Conservation (phyloP, 345 rosid genomes). For the Clausena lansium region DNA sequence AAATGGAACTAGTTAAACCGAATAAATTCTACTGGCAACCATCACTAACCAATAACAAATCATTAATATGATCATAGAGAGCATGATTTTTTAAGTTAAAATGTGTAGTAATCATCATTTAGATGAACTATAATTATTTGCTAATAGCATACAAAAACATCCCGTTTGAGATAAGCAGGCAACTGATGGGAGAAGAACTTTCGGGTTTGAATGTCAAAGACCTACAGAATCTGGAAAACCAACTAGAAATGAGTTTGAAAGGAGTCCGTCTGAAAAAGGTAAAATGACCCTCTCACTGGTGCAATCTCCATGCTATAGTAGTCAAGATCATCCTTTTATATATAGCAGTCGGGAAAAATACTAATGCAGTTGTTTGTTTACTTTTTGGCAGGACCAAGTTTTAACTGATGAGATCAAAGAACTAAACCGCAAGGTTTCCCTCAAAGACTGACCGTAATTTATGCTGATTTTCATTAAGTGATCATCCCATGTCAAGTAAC, state of each 20-base stretch:
- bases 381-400: conserved; percentile 52
- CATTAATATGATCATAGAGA: background rate
- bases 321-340: background rate
- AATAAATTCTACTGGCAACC: background rate
- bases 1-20: background rate
- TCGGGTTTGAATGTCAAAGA: conserved; percentile 60
- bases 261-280: conserved; percentile 69
- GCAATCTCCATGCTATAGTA: background rate
- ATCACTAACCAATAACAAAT: background rate
- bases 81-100: background rate
- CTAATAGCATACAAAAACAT: conserved; percentile 2
- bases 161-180: conserved; percentile 31
- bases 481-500: background rate
- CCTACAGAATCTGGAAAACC: conserved; percentile 65
- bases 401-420: conserved; percentile 55
- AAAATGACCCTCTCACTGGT: background rate
- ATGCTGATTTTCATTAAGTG: background rate
- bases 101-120: background rate
- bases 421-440: conserved; percentile 53
- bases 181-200: conserved; percentile 82
- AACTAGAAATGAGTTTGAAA: conserved; percentile 65
- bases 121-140: background rate
- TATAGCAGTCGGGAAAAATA: background rate
- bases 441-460: conserved; percentile 4
- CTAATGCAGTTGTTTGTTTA: background rate